Evolutionary conservation across 805 yeast species (phyloP).

Genomic region (Starmerella asiatica): DNA sequence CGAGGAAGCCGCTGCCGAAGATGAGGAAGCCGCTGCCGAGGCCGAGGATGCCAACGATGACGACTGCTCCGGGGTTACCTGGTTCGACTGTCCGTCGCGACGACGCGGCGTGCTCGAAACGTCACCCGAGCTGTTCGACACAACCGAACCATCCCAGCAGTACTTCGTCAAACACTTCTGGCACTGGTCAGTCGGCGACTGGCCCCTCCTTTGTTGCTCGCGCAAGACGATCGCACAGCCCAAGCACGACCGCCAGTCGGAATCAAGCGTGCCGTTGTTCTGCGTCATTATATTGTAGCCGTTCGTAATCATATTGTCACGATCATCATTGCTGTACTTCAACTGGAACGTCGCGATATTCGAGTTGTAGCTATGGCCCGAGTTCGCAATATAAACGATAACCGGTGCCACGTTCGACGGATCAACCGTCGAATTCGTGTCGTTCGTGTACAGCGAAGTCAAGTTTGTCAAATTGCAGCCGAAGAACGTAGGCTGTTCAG

Average conservation of each 20-base stretch:
- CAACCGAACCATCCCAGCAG: constrained; percentile 58
- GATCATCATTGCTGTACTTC: constrained; percentile 47
- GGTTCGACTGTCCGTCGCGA: constrained; percentile 28
- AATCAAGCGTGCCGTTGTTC: constrained; percentile 54
- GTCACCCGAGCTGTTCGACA: neutral
- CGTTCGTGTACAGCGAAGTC: constrained; percentile 44
- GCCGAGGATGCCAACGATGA: constrained; percentile 5
- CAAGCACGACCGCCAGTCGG: constrained; percentile 60
- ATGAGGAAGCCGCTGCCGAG: constrained; percentile 4
- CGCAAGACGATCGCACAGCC: constrained; percentile 80
- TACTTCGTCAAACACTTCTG: constrained; percentile 54
- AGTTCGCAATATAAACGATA: constrained; percentile 63
- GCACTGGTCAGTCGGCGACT: constrained; percentile 56
- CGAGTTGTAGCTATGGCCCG: constrained; percentile 49
- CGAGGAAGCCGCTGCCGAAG: too few relatives aligned
- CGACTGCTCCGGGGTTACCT: constrained; percentile 6
- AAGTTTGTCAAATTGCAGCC: constrained; percentile 57
- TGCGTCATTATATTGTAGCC: constrained; percentile 66
- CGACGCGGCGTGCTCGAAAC: constrained; percentile 9
- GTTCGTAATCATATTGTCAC: constrained; percentile 48
- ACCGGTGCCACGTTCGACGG: constrained; percentile 42
- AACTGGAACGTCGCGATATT: constrained; percentile 62
- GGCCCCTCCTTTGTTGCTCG: constrained; percentile 55
- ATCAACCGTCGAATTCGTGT: neutral
- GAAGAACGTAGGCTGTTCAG: constrained; percentile 52